Conservation (phyloP, 2,329 filamentous ascomycete genomes). For the Amphichorda felina region DNA sequence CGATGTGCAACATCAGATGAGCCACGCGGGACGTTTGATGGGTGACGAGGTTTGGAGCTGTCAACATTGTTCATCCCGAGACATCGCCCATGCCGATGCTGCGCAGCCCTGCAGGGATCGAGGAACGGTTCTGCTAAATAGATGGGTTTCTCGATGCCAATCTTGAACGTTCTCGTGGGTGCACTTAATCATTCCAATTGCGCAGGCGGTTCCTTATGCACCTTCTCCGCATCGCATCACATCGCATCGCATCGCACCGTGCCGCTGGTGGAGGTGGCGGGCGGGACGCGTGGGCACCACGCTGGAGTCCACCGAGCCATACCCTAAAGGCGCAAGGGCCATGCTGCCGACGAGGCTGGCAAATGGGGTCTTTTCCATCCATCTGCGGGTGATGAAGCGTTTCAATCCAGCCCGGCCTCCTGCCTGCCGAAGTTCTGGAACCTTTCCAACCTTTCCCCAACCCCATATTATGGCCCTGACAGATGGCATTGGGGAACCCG, state of each 20-base stretch:
- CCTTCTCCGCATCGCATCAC: conserved; percentile 1
- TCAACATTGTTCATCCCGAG: too few species aligned
- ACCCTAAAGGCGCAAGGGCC: conserved; percentile 3
- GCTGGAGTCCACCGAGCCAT: neutral
- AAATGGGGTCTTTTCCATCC: conserved; percentile 9
- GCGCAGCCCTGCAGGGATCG: too few species aligned
- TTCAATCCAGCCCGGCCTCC: neutral
- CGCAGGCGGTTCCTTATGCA: neutral
- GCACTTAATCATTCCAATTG: too few species aligned
- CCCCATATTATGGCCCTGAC: too few species aligned
- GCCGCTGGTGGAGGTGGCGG: conserved; percentile 2
- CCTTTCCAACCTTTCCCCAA: too few species aligned
- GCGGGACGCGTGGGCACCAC: conserved; percentile 2
- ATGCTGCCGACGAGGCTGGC: conserved; percentile 4
- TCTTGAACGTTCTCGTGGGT: too few species aligned
- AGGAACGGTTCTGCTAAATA: too few species aligned
- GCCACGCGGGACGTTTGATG: too few species aligned
- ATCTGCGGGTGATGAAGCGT: conserved; percentile 3
- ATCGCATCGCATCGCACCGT: conserved; percentile 5
- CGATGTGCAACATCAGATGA: neutral
- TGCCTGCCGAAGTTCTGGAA: neutral
- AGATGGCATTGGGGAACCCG: too few species aligned
- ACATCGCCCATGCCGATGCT: too few species aligned
- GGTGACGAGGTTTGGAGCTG: too few species aligned
- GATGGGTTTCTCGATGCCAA: too few species aligned